Evolutionary conservation across 2,329 filamentous ascomycete species (phyloP).

Genomic region (Rosellinia necatrix): DNA sequence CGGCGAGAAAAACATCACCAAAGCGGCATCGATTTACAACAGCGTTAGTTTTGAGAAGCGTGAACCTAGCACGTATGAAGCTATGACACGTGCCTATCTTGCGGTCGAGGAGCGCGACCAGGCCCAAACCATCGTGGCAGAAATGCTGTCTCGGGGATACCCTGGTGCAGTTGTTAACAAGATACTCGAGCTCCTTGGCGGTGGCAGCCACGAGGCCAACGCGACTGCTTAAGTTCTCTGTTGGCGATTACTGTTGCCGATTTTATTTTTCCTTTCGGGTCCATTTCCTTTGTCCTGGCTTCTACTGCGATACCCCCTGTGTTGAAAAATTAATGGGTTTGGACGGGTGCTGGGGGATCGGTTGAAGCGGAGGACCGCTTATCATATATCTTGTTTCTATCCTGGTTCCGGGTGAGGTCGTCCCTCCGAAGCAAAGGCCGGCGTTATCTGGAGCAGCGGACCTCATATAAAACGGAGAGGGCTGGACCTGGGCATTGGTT

Average conservation of each 20-base stretch:
- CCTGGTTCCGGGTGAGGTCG: constrained; percentile 9
- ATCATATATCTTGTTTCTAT: constrained; percentile 14
- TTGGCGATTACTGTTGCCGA: neutral
- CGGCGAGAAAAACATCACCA: constrained; percentile 76
- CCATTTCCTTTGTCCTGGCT: constrained; percentile 40
- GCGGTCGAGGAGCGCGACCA: constrained; percentile 77
- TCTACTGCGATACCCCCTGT: constrained; percentile 42
- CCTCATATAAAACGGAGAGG: constrained; percentile 25
- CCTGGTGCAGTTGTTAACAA: constrained; percentile 91
- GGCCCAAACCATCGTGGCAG: constrained; percentile 79
- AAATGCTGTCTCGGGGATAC: constrained; percentile 91
- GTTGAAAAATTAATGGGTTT: constrained; percentile 33
- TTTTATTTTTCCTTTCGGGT: constrained; percentile 18
- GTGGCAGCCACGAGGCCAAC: constrained; percentile 51
- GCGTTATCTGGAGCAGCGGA: constrained; percentile 32
- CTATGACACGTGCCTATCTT: constrained; percentile 94
- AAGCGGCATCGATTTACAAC: constrained; percentile 79
- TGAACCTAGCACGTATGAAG: constrained; percentile 97
- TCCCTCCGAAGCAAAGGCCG: constrained; percentile 23
- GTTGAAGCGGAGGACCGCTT: constrained; percentile 32
- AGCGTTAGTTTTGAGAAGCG: constrained; percentile 77
- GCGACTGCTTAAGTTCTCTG: constrained; percentile 25
- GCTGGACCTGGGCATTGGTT: constrained; percentile 29
- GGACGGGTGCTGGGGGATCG: constrained; percentile 33
- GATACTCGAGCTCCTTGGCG: constrained; percentile 85